These are phyloP conservation scores for Forsythia suspensa DNA, from an alignment of 257 asterid genomes.

Conservation along the genomic window DNA sequence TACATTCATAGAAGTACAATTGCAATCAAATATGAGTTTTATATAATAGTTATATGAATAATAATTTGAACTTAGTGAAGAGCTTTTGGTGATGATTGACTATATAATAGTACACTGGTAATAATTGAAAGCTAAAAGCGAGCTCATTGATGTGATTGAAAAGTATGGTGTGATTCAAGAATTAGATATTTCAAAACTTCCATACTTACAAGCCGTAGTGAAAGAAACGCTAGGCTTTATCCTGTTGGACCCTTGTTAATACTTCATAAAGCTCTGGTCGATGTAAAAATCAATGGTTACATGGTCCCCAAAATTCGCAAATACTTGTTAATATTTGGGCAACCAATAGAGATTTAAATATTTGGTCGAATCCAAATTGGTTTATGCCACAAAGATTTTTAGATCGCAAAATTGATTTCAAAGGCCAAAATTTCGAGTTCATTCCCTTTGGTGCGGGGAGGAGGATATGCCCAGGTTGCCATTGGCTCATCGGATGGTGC, in stretches of 20 bases:
- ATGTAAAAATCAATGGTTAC: background rate
- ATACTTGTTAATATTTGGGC: conserved; percentile 29
- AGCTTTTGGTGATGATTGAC: too few relatives aligned
- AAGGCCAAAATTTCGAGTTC: conserved; percentile 25
- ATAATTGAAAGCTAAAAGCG: conserved; percentile 8
- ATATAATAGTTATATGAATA: too few relatives aligned
- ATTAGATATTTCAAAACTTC: background rate
- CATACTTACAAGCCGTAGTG: background rate
- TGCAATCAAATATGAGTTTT: too few relatives aligned
- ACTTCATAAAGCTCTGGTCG: background rate
- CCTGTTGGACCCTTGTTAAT: conserved; percentile 4
- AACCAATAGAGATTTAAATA: conserved; percentile 12
- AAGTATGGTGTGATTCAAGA: background rate
- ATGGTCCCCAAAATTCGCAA: conserved; percentile 17
- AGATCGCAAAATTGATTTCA: conserved; percentile 9
- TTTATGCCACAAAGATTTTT: conserved; percentile 29
- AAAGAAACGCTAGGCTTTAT: conserved; percentile 19
- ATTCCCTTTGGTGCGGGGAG: conserved; percentile 24
- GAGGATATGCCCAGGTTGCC: conserved; percentile 27
- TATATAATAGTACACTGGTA: background rate
- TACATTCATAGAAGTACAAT: too few relatives aligned
- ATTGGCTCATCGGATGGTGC: conserved; percentile 21
- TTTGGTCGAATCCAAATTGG: conserved; percentile 14
- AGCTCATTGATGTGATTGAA: conserved; percentile 19
- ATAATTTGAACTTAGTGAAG: too few relatives aligned